Percentiles rank a stretch among this genome's conserved stretches.
These are phyloP conservation scores for Paspalum notatum DNA, from an alignment of 176 grass and related monocot species.

Conservation along the genomic window DNA sequence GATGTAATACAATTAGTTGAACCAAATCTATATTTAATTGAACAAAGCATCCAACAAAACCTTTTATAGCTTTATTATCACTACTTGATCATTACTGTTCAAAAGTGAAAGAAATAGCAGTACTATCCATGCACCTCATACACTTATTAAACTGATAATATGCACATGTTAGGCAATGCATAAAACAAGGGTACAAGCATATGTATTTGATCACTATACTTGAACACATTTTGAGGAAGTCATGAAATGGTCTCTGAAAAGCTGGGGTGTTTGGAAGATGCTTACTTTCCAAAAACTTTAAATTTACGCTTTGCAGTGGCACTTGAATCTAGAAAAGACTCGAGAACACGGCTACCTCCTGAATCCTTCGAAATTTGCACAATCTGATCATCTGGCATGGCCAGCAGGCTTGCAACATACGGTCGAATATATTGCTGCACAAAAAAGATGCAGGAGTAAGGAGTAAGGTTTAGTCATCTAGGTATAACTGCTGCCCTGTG, in stretches of 20 bases:
- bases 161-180: not conserved
- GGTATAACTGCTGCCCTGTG: not conserved
- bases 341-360: slow-evolving; percentile 82
- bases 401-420: slow-evolving; percentile 70
- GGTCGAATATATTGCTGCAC: slow-evolving; percentile 78
- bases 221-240: slow-evolving; percentile 22
- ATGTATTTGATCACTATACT: not conserved
- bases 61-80: not conserved
- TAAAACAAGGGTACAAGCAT: slow-evolving; percentile 11
- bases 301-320: slow-evolving; percentile 73
- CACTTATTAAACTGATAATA: not conserved
- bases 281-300: slow-evolving; percentile 92
- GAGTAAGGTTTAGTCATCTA: slow-evolving; percentile 5
- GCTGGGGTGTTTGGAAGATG: slow-evolving; percentile 26
- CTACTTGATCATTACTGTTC: slow-evolving; percentile 1
- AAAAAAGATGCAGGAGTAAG: slow-evolving; percentile 35
- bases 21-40: not conserved
- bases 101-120: slow-evolving; percentile 21
- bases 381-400: slow-evolving; percentile 61
- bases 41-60: slow-evolving; percentile 6
- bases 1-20: not conserved
- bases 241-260: slow-evolving; percentile 14
- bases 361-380: slow-evolving; percentile 82
- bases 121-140: slow-evolving; percentile 5
- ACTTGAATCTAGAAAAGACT: slow-evolving; percentile 88